Evolutionary conservation across 371 early-diverging fungal species (phyloP), one percentile per base, ranked within the genome.

Genomic region (Funneliformis caledonium): DNA sequence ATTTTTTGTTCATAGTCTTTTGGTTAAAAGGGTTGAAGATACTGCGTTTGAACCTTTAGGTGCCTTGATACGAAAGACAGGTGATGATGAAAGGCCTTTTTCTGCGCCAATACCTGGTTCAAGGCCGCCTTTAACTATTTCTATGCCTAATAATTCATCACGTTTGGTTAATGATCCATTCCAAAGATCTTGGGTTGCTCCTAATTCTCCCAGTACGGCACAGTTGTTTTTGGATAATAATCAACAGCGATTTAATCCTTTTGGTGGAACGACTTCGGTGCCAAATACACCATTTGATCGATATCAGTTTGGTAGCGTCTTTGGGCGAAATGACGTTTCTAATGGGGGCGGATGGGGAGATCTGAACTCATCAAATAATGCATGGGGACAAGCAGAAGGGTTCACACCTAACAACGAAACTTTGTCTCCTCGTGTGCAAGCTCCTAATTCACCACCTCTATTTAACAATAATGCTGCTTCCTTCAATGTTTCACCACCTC

Each of bases 21-120:
- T 94, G 65, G 91, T 96, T 33, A 88, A 90, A 83, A 89, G 92
- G 47, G 95, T 93, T 61, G 94, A 93, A 45, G 93, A 93, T 33
- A 48, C 87, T 0, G 83, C 85, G 1, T 95, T 94, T 84, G 95
- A 94, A 79, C 91, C 92, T 0, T 83, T 96, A 42, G 89, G 88
- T 52, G 79, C 85, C 4, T 81, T 95, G 75, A 89, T 93, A 61
- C 85, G 89, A 33, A 88, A 87, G 76, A 86, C 92, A 2, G 90
- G 91, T 10, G 88, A 88, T 67, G 92, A 92, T 4, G 89, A 90
- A 31, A 86, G 89, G 26, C 93, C 93, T 1, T 94, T 93, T 85
- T 83, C 92, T 77, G 83, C 87, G 0, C 48, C 65, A 14, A 33
- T 78, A 16, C 22, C 62, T 22, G 85, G 88, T 19, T 86, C 85